Evolutionary conservation across 2,329 filamentous ascomycete genomes (phyloP), one percentile per base, ranked within the genome.

Genomic region (Paecilomyces variotii): DNA sequence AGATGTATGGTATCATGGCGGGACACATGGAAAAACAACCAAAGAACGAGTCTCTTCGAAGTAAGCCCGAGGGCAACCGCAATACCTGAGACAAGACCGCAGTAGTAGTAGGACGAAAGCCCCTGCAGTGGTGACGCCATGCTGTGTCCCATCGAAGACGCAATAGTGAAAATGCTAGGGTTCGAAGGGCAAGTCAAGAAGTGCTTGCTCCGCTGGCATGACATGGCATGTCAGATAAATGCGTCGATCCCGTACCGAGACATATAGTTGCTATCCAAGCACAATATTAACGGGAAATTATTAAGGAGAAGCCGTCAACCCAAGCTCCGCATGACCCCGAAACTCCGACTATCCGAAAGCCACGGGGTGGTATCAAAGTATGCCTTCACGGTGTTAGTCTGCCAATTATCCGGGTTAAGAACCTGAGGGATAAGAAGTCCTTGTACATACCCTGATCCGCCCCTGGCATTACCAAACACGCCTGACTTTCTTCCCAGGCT

Each of bases 291-390:
- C 86, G 82, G 54, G 85, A 85, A 67, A 91, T 89, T 67, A 97
- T 86, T 58, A 96, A 80, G 7, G 89, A 88, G 72, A 97, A 90
- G 3, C 89, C 89, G 71, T 96, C 91, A 25, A 97, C 78, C 90
- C 90, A 96, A 54, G 83, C 72, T 39, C 82, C 91, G 68, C 86
- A 90, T 56, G 89, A 90, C 58, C 94, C 94, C 10, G 90, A 88
- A 62, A 97, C 82, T 60, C 94, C 94, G 61, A 89, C 92, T 69
- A 97, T 87, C 64, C 82, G 90, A 76, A 94, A 97, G 54, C 93
- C 93, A 64, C 89, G 82, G 10, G 94, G 94, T 56, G 93, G 91
- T 65, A 97, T 89, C 61, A 99, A 80, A 34, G 87, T 94, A 72
- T 92, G 88, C 62, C 93, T 97, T 57, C 19, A 26, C 19, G 26